Base-by-base conservation (phyloP, 306 rosid genomes). In the cucumber (Cucumis sativus) region DNA sequence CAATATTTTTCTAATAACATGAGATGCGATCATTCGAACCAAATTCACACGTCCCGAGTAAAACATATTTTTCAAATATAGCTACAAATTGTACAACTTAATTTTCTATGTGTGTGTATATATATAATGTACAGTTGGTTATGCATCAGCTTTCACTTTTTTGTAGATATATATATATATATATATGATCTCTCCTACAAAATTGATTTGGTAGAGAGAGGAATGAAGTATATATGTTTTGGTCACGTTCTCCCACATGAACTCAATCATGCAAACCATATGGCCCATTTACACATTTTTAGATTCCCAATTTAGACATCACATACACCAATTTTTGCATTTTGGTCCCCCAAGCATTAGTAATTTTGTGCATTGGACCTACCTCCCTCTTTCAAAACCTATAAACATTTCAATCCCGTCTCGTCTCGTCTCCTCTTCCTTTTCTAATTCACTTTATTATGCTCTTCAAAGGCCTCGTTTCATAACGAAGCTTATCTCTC, bases 231-330 rank as follows among this genome's bases (percentile, higher is more conserved):
- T 17, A 43, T 3, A 43, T 3, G 37, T 33, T 52, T 25, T 45
- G 37, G 23, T 71, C 72, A 77, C 73, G 61, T 62, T 77, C 59
- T 77, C 58, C 35, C 79, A 61, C 68, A 62, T 61, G 62, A 41
- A 45, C 70, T 77, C 74, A 77, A 77, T 77, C 73, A 77, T 77
- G 9, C 57, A 77, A 77, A 33, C 33, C 25, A 74, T 23, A 23
- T 77, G 71, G 80, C 80, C 80, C 80, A 61, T 41, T 10, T 13
- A 67, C 17, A 25, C 25, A 43, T 60, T 77, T 25, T 2, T n/a
- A 60, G 80, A 60, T 59, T 77, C 59, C 80, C 80, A 72, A 64
- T 33, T 60, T 52, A 33, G 8, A 71, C 76, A 49, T 70, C 3
- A 13, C 54, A 70, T 6, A 39, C 75, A 70, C 20, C 75, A 71